A percentile compares a stretch with the other conserved stretches of the same genome.
Conservation (phyloP, 2,329 filamentous ascomycete genomes). For the Blastomyces gilchristii region DNA sequence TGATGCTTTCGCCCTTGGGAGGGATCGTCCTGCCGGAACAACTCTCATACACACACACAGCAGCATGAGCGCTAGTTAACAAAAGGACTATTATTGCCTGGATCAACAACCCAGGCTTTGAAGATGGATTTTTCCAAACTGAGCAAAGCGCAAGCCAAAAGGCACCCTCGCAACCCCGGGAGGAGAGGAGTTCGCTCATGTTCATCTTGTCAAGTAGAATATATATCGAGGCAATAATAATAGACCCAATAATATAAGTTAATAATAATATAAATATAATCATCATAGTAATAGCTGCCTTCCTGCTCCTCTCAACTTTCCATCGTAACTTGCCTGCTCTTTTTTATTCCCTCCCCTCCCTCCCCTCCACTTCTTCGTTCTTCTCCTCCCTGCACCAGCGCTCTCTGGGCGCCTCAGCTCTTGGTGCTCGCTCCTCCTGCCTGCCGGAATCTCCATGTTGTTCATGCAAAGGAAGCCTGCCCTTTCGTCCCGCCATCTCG, state of each 20-base stretch:
- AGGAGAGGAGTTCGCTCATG: background rate
- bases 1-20: background rate
- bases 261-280: background rate
- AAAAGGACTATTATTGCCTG: background rate
- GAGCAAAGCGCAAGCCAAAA: background rate
- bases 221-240: background rate
- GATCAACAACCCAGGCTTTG: background rate
- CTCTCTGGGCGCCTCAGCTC: background rate
- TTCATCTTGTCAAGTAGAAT: background rate
- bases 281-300: background rate
- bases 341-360: background rate
- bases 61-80: background rate
- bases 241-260: background rate
- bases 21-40: background rate
- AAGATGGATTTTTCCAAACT: background rate
- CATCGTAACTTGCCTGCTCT: background rate
- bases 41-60: background rate
- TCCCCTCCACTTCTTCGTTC: background rate
- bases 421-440: background rate
- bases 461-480: constrained; percentile 30
- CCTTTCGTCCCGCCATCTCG: constrained; percentile 19
- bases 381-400: background rate
- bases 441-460: constrained; percentile 25
- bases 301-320: background rate
- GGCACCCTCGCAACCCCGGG: background rate